Base-by-base conservation (phyloP, 305 asterid genomes). In the Caryopteris hybrid region DNA sequence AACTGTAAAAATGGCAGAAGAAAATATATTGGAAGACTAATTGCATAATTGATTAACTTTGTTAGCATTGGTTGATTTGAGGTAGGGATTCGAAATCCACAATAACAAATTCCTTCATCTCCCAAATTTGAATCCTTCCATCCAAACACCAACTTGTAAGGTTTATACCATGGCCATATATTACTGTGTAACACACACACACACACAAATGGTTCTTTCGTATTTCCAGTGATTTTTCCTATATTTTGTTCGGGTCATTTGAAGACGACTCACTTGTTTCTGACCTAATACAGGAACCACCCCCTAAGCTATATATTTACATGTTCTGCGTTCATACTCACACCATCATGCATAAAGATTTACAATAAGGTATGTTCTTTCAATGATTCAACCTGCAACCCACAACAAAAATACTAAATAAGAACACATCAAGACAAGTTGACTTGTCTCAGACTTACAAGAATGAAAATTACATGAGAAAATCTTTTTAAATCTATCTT, bases 371-470 rank as follows among this genome's bases (percentile, higher is more conserved):
- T 54, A 13, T 18, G 16, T 38, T 62, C 6, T 21, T 53, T 0
- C 41, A 54, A 55, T 27, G 9, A 38, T 38, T 38, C 43, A 38
- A 38, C 9, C 58, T 21, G 20, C n/a, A 45, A 13, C 13, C 52
- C 51, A 12, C 54, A 46, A 50, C 25, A 9, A 58, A n/a, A 38
- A 56, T 33, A 66, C 21, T 13, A 23, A 48, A 21, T 42, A 61
- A 39, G 38, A 67, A 56, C 41, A 53, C 54, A 58, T 3, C n/a
- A 17, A 70, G 57, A 48, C 29, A 11, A 66, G 74, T 61, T 70
- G 71, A 78, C 76, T 59, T 34, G 31, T 58, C 62, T 59, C 55
- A 36, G 51, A 45, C 58, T 27, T 16, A 36, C 65, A 66, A 53
- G 41, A 65, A 38, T 31, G 66, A 69, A 31, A 62, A 67, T 23